Evolutionary conservation across 192 early-diverging fungal species (phyloP), one percentile per base, ranked within the genome.

Genomic region (Chytriomyces sp.): DNA sequence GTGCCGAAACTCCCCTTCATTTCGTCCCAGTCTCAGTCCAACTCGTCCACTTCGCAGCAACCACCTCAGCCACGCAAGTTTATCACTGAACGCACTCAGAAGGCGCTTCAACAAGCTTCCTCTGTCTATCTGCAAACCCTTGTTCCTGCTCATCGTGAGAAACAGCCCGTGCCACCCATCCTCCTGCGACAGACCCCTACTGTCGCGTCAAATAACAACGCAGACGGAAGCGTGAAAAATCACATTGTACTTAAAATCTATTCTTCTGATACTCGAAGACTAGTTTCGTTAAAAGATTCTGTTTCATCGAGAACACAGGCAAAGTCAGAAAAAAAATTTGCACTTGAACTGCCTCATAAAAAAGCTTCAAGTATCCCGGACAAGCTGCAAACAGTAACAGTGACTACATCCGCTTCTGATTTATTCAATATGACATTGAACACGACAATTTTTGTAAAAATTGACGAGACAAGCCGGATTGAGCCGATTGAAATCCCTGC

Each of bases 401-500:
- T 38, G 7, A 37, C 14, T 37, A 61, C 59, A 12, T 37, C 19
- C 59, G 38, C 59, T 0, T 14, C 28, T 14, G 28, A 32, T 30
- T 19, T 61, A 3, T 36, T 12, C 59, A 61, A n/a, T 12, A 64
- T 64, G 62, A 40, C 62, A 5, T 44, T 40, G 22, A 22, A 44
- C 56, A 70, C 68, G 5, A 59, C 53, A 14, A n/a, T 70, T 26
- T 37, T 52, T 26, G 31, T 70, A 1, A 32, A 59, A 38, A 70
- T 70, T 39, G 53, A 56, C 7, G 36, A 10, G 1, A 6, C 56
- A 39, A 28, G 55, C 10, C 30, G 37, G 17, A 26, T 39, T 5
- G 73, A 74, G 44, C 40, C 49, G 7, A 74, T 74, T 39, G 62
- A 74, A 30, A 64, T 74, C 40, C 52, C 73, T 25, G 54, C 62